These are phyloP conservation scores for Paraconiothyrium brasiliense DNA, from an alignment of 2,329 filamentous ascomycete species.

Conservation along the genomic window DNA sequence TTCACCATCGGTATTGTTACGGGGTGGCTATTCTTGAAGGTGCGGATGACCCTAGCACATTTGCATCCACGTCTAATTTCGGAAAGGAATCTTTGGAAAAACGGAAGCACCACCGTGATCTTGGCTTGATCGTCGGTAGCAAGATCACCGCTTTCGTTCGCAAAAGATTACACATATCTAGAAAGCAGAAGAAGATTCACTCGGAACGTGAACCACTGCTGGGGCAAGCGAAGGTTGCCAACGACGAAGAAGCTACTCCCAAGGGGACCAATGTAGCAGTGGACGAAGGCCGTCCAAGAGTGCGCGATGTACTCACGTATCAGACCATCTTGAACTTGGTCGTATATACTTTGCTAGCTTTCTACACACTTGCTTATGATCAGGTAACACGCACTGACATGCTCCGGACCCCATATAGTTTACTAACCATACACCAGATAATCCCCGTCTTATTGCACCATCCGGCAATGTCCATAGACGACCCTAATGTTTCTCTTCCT, in stretches of 20 bases:
- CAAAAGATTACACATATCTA: conserved; percentile 28
- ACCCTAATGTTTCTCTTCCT: conserved; percentile 70
- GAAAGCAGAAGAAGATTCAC: conserved; percentile 17
- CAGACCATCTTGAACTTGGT: conserved; percentile 80
- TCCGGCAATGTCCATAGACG: conserved; percentile 62
- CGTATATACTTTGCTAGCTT: conserved; percentile 80
- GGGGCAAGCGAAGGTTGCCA: conserved; percentile 28
- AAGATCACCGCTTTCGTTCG: conserved; percentile 60
- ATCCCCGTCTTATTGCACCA: conserved; percentile 90
- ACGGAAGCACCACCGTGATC: conserved; percentile 74
- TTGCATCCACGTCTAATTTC: conserved; percentile 14
- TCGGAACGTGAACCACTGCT: conserved; percentile 45
- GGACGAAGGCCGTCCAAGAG: conserved; percentile 47
- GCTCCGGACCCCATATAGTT: not conserved
- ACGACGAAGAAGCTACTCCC: conserved; percentile 26
- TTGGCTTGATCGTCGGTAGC: conserved; percentile 77
- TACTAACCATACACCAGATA: conserved; percentile 52
- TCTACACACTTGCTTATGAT: conserved; percentile 86
- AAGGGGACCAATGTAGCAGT: conserved; percentile 12
- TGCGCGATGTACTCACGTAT: conserved; percentile 73
- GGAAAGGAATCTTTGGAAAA: conserved; percentile 79
- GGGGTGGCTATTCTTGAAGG: conserved; percentile 80
- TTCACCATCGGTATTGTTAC: conserved; percentile 80
- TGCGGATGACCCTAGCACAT: conserved; percentile 37
- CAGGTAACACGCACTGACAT: conserved; percentile 57